Evolutionary conservation across 352 stramenopile genomes (phyloP), one percentile per base, ranked within the genome.

Genomic region (Thraustotheca clavata): DNA sequence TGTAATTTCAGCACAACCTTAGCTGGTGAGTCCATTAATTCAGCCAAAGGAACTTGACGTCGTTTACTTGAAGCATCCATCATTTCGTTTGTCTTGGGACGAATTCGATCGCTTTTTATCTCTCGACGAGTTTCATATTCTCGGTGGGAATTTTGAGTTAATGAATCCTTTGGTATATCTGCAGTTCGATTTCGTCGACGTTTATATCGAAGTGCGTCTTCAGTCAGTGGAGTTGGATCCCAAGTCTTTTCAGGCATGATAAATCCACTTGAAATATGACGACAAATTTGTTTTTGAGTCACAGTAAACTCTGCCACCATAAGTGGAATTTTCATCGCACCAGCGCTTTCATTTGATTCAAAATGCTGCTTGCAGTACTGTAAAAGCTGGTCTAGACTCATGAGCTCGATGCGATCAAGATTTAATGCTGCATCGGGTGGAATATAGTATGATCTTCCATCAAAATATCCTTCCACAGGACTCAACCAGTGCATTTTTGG

Each of bases 261-360:
- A 55, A 88, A 89, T 0, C 80, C 80, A 35, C 80, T 68, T 22
- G 79, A 88, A 2, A 85, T 60, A 33, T 89, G 79, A 35, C 80
- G 69, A 22, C 77, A 88, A 2, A 85, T 60, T 34, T 89, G 79
- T 40, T 81, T 60, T 14, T 18, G 18, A 5, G n/a, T 31, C 4
- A 9, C 24, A 39, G 41, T 27, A 6, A 89, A 69, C 69, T 88
- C 76, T 5, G 78, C 72, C 22, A 89, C 70, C 6, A 87, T 70
- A 47, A 89, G 68, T 8, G 78, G 80, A n/a, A n/a, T n/a, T n/a
- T n/a, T n/a, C n/a, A n/a, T n/a, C n/a, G n/a, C n/a, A 73, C 83
- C 85, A 14, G 79, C 76, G 36, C 81, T 70, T 71, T 9, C 70
- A 69, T n/a, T 52, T 70, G 49, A 66, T 67, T 9, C 73, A 29